Evolutionary conservation across 1,284 basidiomycete species (phyloP).

Genomic region (Cutaneotrichosporon curvatum): DNA sequence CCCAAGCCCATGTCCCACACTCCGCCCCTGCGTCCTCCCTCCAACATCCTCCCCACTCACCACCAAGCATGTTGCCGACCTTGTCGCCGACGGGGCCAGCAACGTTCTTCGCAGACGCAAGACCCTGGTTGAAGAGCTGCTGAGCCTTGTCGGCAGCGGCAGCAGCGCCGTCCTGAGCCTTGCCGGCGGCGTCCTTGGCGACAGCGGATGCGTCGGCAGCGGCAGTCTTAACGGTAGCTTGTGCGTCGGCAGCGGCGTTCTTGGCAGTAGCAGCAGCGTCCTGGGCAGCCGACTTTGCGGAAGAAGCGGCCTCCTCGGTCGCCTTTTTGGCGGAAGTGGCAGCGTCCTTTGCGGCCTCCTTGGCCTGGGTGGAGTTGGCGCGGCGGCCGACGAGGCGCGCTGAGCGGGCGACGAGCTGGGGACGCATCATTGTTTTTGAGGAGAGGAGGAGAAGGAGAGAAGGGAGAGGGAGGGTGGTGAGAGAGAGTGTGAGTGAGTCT

Average conservation of each 20-base stretch:
- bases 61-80: slow-evolving; percentile 38
- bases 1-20: too few species aligned
- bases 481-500: not conserved
- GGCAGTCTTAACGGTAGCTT: not conserved
- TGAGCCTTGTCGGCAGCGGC: too few species aligned
- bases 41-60: slow-evolving; percentile 32
- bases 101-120: slow-evolving; percentile 32
- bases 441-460: slow-evolving; percentile 1
- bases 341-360: slow-evolving; percentile 14
- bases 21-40: not conserved
- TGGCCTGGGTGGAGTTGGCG: slow-evolving; percentile 16
- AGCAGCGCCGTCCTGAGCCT: slow-evolving; percentile 3
- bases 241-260: not conserved
- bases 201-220: slow-evolving; percentile 1
- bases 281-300: slow-evolving; percentile 8
- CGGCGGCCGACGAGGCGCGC: slow-evolving; percentile 11
- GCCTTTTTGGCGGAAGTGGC: slow-evolving; percentile 40
- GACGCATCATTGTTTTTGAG: slow-evolving; percentile 13
- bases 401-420: slow-evolving; percentile 14
- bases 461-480: not conserved
- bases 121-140: slow-evolving; percentile 20
- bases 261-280: slow-evolving; percentile 3
- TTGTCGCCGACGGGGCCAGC: slow-evolving; percentile 44
- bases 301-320: slow-evolving; percentile 28
- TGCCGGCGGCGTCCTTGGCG: slow-evolving; percentile 5